Evolutionary conservation across 306 rosid species (phyloP), one percentile per base, ranked within the genome.

Genomic region (Dalbergia cochinchinensis): DNA sequence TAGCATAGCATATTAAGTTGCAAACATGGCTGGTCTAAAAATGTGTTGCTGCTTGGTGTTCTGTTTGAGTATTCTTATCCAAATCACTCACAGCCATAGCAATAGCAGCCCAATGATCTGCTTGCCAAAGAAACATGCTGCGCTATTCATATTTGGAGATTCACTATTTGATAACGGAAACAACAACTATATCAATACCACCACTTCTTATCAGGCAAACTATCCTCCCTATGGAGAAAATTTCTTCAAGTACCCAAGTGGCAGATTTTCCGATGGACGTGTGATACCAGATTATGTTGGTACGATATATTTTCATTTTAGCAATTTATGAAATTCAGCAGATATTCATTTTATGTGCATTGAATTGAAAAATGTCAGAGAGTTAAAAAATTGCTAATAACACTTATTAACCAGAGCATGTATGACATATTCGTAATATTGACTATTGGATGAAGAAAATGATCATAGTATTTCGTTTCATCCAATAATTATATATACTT

Each of bases 121-220:
- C 71, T 68, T 76, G 53, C 57, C 71, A 0, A 7, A 78, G 68
- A 50, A 76, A 3, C 73, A 42, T 4, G 82, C 35, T 8, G 64
- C 87, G 19, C 6, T 89, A 15, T 89, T 87, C 69, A 47, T 87
- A 65, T 86, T 91, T 20, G 93, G 93, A 4, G 93, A 88, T 76
- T 91, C 93, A n/a, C 0, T 76, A 4, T 88, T 73, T 13, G 96
- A 89, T 42, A 80, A 34, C 0, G 96, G 93, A 31, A 88, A 81
- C 62, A 88, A 89, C 69, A 83, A 87, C 77, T 88, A 87, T 69
- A 77, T 89, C 77, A 69, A 82, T 69, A 87, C 84, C 57, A 67
- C 83, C 8, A 34, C 73, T 7, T 4, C 0, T 6, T 1, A 0
- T 16, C 71, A 63, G 54, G 85, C 83, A 26, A 86, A 86, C 42